phyloP scores from a whole-genome alignment of 768 basidiomycete species.

The Tylopilus vinaceipallidus region DNA sequence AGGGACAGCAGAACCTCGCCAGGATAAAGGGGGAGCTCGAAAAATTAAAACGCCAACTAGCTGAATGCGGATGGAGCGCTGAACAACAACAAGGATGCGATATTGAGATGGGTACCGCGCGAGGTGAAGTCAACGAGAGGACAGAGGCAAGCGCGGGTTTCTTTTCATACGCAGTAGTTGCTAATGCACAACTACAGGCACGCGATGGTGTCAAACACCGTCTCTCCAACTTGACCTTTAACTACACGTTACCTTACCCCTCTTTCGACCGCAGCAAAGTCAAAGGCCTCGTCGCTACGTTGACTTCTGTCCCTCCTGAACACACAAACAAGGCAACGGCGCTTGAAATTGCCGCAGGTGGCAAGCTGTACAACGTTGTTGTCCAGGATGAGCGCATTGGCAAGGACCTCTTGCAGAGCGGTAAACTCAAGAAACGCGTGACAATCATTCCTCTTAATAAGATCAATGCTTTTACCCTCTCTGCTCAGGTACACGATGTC shows the following conservation, averaged over 20 bases:
- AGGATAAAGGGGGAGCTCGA: constrained; percentile 57
- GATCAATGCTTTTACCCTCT: constrained; percentile 63
- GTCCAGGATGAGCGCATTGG: constrained; percentile 90
- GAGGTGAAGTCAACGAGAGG: constrained; percentile 51
- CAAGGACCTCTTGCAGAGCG: constrained; percentile 76
- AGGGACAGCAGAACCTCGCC: constrained; percentile 68
- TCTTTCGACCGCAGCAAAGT: constrained; percentile 84
- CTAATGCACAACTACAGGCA: constrained; percentile 42
- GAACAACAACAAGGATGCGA: constrained; percentile 67
- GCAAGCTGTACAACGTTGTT: constrained; percentile 89
- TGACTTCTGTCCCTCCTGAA: constrained; percentile 70
- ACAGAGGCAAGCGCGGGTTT: constrained; percentile 55
- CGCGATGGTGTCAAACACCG: constrained; percentile 66
- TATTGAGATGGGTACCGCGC: constrained; percentile 47
- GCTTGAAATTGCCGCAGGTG: constrained; percentile 89
- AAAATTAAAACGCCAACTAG: constrained; percentile 49
- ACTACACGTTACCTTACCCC: constrained; percentile 73
- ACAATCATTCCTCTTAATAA: constrained; percentile 94
- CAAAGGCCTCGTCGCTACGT: constrained; percentile 87
- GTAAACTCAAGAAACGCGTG: constrained; percentile 79
- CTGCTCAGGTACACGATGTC: constrained; percentile 43
- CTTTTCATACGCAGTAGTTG: not conserved
- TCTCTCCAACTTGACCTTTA: constrained; percentile 75
- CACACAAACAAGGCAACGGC: constrained; percentile 84
- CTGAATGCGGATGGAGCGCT: constrained; percentile 69